These are phyloP conservation scores for Neofusicoccum umdonicola DNA, from an alignment of 2,329 filamentous ascomycete species.

Conservation along the genomic window DNA sequence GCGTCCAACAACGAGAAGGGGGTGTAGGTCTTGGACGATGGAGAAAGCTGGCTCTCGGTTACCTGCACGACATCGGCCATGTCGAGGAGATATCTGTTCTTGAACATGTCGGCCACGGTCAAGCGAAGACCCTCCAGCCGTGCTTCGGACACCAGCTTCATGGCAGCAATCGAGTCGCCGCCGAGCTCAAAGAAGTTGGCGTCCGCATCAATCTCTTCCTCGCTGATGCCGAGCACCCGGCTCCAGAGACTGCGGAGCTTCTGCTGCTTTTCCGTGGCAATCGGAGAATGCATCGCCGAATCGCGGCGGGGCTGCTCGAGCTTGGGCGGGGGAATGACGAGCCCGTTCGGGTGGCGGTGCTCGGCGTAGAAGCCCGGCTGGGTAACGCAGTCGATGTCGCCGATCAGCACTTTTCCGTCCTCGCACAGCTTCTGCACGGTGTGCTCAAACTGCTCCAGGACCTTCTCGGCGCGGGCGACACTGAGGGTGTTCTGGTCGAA, in stretches of 20 bases:
- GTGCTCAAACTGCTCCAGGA: conserved; percentile 52
- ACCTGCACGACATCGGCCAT: conserved; percentile 44
- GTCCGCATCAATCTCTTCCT: conserved; percentile 48
- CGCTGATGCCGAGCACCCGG: conserved; percentile 28
- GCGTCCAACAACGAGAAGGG: too few species aligned
- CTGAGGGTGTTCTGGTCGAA: conserved; percentile 61
- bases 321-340: too few species aligned
- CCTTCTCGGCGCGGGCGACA: conserved; percentile 52
- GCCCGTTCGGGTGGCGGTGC: too few species aligned
- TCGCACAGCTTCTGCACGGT: conserved; percentile 52
- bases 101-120: conserved; percentile 58
- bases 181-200: conserved; percentile 62
- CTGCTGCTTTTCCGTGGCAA: conserved; percentile 21
- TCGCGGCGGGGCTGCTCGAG: too few species aligned
- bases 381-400: too few species aligned
- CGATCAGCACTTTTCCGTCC: conserved; percentile 40
- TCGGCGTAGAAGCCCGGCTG: too few species aligned
- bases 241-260: conserved; percentile 28
- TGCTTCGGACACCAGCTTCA: conserved; percentile 59
- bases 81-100: conserved; percentile 41
- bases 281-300: too few species aligned
- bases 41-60: conserved; percentile 19
- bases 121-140: conserved; percentile 49
- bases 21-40: too few species aligned
- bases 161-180: conserved; percentile 60